These are phyloP conservation scores for Sugiyamaella chiloensis DNA, from an alignment of 805 yeast species.

Conservation along the genomic window DNA sequence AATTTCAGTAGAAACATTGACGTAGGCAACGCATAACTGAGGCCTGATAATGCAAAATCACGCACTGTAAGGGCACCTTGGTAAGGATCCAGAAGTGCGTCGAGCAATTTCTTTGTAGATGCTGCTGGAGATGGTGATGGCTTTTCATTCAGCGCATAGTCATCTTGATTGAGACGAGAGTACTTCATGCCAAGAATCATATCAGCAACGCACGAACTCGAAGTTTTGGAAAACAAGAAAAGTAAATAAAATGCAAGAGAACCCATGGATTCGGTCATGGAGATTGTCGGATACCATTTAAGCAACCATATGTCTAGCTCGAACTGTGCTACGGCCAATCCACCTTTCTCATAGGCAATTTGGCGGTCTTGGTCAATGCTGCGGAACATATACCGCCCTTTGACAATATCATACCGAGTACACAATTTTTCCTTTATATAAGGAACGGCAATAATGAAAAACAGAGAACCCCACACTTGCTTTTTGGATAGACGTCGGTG, in stretches of 20 bases:
- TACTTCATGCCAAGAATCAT: constrained; percentile 60
- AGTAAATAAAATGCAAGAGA: constrained; percentile 58
- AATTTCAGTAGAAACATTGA: constrained; percentile 80
- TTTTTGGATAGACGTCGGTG: constrained; percentile 48
- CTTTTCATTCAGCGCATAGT: constrained; percentile 19
- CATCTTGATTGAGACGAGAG: constrained; percentile 49
- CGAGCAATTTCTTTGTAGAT: constrained; percentile 11
- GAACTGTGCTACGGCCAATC: constrained; percentile 26
- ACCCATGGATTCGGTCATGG: constrained; percentile 43
- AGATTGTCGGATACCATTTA: constrained; percentile 59
- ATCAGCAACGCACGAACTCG: constrained; percentile 62
- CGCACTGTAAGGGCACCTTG: constrained; percentile 29
- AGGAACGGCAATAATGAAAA: constrained; percentile 56
- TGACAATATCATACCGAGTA: constrained; percentile 56
- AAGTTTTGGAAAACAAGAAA: constrained; percentile 63
- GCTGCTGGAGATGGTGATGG: constrained; percentile 2
- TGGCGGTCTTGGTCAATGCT: constrained; percentile 36
- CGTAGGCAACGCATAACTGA: constrained; percentile 59
- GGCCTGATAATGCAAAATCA: constrained; percentile 22
- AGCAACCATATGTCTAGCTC: constrained; percentile 42
- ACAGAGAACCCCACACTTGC: constrained; percentile 55
- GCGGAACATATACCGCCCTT: constrained; percentile 55
- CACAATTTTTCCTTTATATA: constrained; percentile 70
- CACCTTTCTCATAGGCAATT: constrained; percentile 18
- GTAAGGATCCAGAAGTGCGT: constrained; percentile 29